Percentiles rank a stretch among this genome's conserved stretches.
Conservation (phyloP, 441 rosid genomes). For the Hura crepitans region DNA sequence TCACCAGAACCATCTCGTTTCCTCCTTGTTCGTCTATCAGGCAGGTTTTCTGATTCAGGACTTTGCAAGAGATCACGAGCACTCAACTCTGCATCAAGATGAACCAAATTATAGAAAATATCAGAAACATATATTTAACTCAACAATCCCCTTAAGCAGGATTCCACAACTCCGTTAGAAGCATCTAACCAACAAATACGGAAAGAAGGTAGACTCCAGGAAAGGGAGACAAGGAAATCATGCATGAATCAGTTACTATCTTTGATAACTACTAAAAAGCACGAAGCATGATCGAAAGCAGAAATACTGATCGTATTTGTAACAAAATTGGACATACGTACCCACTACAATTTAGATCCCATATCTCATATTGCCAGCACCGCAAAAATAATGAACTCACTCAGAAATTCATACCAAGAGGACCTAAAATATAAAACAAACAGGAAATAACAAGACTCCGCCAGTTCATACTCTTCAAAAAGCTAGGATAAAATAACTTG, state of each 20-base stretch:
- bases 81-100: conserved; percentile 46
- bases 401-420: neutral
- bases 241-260: neutral
- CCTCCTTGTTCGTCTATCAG: conserved; percentile 61
- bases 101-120: conserved; percentile 16
- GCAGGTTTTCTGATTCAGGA: conserved; percentile 49
- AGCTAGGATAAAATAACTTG: neutral
- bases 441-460: neutral
- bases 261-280: neutral
- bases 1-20: conserved; percentile 60
- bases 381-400: neutral
- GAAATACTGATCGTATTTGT: neutral
- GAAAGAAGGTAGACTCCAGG: neutral
- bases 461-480: neutral
- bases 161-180: neutral
- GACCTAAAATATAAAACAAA: neutral
- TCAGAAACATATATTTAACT: neutral
- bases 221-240: neutral
- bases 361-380: neutral
- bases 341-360: neutral
- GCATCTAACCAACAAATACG: neutral
- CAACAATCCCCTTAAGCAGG: neutral
- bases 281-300: neutral
- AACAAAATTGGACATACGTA: neutral
- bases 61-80: conserved; percentile 42